Evolutionary conservation across 768 basidiomycete species (phyloP).

Genomic region (Leccinellum luteum): DNA sequence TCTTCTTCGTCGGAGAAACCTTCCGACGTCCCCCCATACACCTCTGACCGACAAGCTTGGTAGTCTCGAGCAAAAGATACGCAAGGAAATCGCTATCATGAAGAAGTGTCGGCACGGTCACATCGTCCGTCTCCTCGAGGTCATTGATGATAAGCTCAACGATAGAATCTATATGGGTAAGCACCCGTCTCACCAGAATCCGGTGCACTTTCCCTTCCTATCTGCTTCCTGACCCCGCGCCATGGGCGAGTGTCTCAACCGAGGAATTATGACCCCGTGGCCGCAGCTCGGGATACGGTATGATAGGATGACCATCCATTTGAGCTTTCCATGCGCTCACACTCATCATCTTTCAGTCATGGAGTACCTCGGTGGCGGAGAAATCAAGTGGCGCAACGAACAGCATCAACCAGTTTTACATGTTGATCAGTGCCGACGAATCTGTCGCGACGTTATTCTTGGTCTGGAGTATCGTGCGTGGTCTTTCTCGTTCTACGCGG

Average conservation of each 20-base stretch:
- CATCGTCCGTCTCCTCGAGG: conserved; percentile 86
- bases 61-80: conserved; percentile 79
- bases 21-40: conserved; percentile 42
- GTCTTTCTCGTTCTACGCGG: conserved; percentile 8
- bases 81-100: conserved; percentile 97
- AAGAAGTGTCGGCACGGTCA: conserved; percentile 92
- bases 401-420: conserved; percentile 70
- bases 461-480: conserved; percentile 92
- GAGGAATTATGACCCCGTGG: conserved; percentile 34
- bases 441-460: conserved; percentile 89
- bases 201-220: conserved; percentile 15
- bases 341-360: conserved; percentile 58
- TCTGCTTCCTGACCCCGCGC: conserved; percentile 22
- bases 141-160: conserved; percentile 88
- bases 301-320: conserved; percentile 23
- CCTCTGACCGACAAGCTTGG: conserved; percentile 66
- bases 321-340: conserved; percentile 20
- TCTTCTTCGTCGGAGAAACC: conserved; percentile 47
- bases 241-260: conserved; percentile 30
- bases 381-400: conserved; percentile 83
- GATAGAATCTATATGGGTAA: conserved; percentile 93
- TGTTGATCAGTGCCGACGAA: conserved; percentile 78
- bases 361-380: conserved; percentile 95
- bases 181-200: conserved; percentile 33
- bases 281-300: conserved; percentile 30